phyloP scores from a whole-genome alignment of 2,329 filamentous ascomycete species.

The Botryotinia calthae region DNA sequence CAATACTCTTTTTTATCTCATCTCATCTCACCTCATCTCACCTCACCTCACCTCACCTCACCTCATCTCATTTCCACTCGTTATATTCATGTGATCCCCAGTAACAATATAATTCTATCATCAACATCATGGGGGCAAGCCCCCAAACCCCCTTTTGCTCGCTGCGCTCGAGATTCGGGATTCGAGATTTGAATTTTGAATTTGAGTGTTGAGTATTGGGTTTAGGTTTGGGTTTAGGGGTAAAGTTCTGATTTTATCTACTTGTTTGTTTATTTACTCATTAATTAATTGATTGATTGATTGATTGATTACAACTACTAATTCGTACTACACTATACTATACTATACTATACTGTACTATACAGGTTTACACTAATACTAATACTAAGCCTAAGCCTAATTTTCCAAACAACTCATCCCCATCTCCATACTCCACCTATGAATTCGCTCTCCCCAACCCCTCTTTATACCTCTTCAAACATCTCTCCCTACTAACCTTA shows the following conservation, averaged over 20 bases:
- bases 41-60: too few relatives aligned
- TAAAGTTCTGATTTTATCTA: background rate
- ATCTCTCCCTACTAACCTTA: conserved; percentile 63
- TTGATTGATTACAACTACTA: too few relatives aligned
- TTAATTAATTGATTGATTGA: too few relatives aligned
- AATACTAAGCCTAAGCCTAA: too few relatives aligned
- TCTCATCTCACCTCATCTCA: too few relatives aligned
- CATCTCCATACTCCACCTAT: background rate
- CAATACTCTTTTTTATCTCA: too few relatives aligned
- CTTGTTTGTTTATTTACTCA: too few relatives aligned
- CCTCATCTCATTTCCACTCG: too few relatives aligned
- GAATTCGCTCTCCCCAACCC: conserved; percentile 51
- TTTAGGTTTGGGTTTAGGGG: background rate
- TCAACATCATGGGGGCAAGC: background rate
- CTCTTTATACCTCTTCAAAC: conserved; percentile 68
- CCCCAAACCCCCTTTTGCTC: conserved; percentile 1
- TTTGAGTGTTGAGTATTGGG: background rate
- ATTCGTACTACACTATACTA: too few relatives aligned
- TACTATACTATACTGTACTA: too few relatives aligned
- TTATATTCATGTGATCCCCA: background rate
- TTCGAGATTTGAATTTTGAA: background rate
- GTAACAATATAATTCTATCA: background rate
- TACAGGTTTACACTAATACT: background rate
- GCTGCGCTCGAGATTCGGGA: background rate
- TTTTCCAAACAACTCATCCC: background rate